Conservation (phyloP, 148 eudicot genomes). For the Rhododendron henanense region DNA sequence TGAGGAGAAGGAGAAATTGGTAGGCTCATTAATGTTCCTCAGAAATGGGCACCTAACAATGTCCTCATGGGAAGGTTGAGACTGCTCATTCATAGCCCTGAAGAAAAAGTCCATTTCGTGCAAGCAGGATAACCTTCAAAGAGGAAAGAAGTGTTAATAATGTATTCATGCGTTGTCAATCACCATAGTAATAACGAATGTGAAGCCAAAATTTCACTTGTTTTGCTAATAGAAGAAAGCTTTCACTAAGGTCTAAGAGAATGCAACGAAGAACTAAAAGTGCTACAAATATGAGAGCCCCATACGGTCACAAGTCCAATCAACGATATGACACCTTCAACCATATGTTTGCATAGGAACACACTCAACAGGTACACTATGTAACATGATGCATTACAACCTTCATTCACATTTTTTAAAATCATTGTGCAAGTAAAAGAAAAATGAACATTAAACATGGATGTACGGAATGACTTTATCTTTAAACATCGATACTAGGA, state of each 20-base stretch:
- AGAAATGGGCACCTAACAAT: conserved; percentile 77
- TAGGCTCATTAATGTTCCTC: conserved; percentile 88
- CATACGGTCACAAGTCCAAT: background rate
- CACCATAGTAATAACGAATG: background rate
- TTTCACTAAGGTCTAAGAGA: background rate
- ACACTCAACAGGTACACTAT: background rate
- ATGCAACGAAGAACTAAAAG: background rate
- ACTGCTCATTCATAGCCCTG: conserved; percentile 43
- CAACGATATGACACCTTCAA: background rate
- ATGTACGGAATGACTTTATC: background rate
- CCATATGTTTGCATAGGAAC: background rate
- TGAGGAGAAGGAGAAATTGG: conserved; percentile 72
- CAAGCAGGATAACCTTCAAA: conserved; percentile 13
- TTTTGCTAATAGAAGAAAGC: background rate
- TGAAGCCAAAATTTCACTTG: background rate
- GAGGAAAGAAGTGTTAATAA: conserved; percentile 4
- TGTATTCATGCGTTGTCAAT: too few species aligned
- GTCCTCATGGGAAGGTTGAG: conserved; percentile 48
- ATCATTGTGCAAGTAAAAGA: background rate
- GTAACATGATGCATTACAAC: background rate
- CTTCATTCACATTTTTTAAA: background rate
- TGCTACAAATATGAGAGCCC: background rate
- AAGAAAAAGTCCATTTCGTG: conserved; percentile 59
- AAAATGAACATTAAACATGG: background rate
- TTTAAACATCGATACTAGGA: background rate